A percentile compares a stretch with the other conserved stretches of the same genome.
Evolutionary conservation across 1,284 basidiomycete genomes (phyloP).

Genomic region (Leccinum variabile): DNA sequence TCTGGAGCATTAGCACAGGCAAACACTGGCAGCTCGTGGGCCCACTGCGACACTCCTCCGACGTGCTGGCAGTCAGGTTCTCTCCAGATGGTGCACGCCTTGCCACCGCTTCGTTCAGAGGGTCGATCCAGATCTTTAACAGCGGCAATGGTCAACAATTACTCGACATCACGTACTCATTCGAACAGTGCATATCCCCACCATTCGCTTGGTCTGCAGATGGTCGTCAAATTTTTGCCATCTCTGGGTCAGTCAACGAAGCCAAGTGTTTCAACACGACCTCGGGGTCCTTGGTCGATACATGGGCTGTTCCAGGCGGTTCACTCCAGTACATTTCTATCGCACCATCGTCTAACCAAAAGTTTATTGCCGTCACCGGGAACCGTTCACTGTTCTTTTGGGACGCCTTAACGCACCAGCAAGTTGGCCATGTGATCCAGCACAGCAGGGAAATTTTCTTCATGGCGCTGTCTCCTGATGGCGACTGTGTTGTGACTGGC

Average conservation of each 20-base stretch:
- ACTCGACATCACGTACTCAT: neutral
- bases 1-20: too few relatives aligned
- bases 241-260: neutral
- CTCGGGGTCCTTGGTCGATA: neutral
- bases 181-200: fast-evolving
- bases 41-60: too few relatives aligned
- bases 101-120: too few relatives aligned
- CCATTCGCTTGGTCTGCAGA: neutral
- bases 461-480: neutral
- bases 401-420: neutral
- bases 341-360: neutral
- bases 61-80: too few relatives aligned
- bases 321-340: neutral
- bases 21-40: too few relatives aligned
- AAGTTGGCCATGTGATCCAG: neutral
- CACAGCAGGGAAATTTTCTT: neutral
- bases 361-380: neutral
- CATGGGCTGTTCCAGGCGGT: neutral
- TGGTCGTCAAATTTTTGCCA: neutral
- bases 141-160: neutral
- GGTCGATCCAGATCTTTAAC: neutral
- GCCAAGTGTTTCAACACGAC: neutral
- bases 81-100: too few relatives aligned
- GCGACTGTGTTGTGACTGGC: neutral
- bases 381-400: neutral